Evolutionary conservation across 202 grass and related monocot species (phyloP).

Genomic region (Saccharum hybrid): DNA sequence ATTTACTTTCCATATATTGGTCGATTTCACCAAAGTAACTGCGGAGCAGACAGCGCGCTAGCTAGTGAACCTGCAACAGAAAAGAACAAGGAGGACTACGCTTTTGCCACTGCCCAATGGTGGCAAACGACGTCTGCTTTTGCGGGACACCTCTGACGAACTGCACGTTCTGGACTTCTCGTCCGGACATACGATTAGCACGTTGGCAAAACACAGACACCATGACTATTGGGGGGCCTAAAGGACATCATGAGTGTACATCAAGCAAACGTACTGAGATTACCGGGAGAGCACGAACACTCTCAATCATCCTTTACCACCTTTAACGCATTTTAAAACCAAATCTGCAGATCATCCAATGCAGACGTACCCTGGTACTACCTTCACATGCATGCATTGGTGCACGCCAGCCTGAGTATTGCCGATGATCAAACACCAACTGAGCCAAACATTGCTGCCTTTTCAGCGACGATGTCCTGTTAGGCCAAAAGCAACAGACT

Average conservation of each 20-base stretch:
- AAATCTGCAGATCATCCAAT: slow-evolving; percentile 29
- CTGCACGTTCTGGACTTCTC: slow-evolving; percentile 19
- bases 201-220: neutral
- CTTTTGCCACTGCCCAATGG: slow-evolving; percentile 29
- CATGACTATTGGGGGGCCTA: slow-evolving; percentile 25
- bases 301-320: neutral
- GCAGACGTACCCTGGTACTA: neutral
- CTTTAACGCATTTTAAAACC: slow-evolving; percentile 19
- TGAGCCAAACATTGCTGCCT: neutral
- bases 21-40: slow-evolving; percentile 20
- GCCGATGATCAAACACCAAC: slow-evolving; percentile 41
- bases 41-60: neutral
- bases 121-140: neutral
- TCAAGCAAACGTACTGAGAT: neutral
- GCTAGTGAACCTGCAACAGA: slow-evolving; percentile 22
- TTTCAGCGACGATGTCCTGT: neutral
- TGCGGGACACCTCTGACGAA: slow-evolving; percentile 21
- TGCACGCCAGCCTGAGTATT: neutral
- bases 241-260: slow-evolving; percentile 25
- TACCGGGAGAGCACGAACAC: neutral
- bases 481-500: slow-evolving; percentile 41
- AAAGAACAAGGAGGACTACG: neutral
- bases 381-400: neutral
- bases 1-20: neutral
- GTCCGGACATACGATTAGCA: neutral